Base-by-base conservation (phyloP, 768 basidiomycete genomes). In the Tricholoma sp. region DNA sequence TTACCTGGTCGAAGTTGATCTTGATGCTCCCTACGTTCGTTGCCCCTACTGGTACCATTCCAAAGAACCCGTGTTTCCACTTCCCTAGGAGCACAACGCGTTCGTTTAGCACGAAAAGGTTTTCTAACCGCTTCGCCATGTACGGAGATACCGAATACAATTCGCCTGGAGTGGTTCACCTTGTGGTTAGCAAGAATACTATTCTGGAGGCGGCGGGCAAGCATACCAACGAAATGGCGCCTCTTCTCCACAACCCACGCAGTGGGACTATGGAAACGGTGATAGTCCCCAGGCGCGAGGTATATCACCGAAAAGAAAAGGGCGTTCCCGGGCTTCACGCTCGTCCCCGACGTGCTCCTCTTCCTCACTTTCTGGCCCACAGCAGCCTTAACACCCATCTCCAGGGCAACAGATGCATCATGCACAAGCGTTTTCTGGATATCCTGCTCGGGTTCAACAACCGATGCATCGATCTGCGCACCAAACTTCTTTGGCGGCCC, bases 21-120 rank as follows among this genome's bases (percentile, higher is more conserved):
- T 88, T 88, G 73, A 99, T 98, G 61, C 88, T 90, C 4, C 97
- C 97, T 52, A 98, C 97, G 69, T 99, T 98, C 10, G 96, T 98
- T 2, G 97, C 97, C 2, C 97, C 97, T 27, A 99, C 96, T 9
- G 97, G 97, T 0, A 97, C 85, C 94, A 98, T 98, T 24, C 88
- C 78, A 71, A 97, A 99, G 79, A 98, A 98, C 1, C 97, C 97
- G 64, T 97, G 76, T 67, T 84, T 85, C 97, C 97, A 98, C 55
- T 92, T 76, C 5, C 97, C 97, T 29, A 98, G 83, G 19, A 99
- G 79, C 1, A 95, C 94, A 8, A 98, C 96, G 21, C 97, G 86
- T 74, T 99, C 97, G 68, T 99, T 98, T n/a, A 99, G 79, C 8
- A 99, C 94, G 62, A 99, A 99, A 16, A 98, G 74, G 68, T 97